Percentiles rank a stretch among this genome's conserved stretches.
These are phyloP conservation scores for Durusdinium trenchii DNA, from an alignment of 73 alveolate genomes.

Conservation along the genomic window DNA sequence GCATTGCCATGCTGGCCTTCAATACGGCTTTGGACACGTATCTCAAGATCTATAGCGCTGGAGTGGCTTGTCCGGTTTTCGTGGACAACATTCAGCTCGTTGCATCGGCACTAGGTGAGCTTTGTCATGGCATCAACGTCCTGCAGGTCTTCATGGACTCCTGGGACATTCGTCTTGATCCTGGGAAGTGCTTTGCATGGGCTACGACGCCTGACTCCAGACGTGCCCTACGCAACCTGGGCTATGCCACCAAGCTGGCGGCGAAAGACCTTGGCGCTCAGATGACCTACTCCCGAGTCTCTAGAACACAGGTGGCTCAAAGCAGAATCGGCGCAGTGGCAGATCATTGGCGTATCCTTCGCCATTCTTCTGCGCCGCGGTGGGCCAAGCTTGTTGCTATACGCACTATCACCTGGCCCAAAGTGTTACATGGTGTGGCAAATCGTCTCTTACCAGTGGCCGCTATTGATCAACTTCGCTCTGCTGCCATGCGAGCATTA, in stretches of 20 bases:
- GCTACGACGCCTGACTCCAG: not conserved
- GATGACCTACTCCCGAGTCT: not conserved
- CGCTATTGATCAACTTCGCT: not conserved
- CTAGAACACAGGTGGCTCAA: not conserved
- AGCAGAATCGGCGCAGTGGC: not conserved
- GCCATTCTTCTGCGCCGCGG: not conserved
- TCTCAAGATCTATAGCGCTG: not conserved
- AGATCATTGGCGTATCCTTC: not conserved
- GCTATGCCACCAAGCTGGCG: not conserved
- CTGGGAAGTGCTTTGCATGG: not conserved
- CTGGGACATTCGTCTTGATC: not conserved
- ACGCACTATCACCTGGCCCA: not conserved
- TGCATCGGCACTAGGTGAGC: not conserved
- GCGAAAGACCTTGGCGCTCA: constrained; percentile 2
- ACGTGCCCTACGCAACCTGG: not conserved
- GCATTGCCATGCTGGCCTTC: not conserved
- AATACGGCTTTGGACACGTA: not conserved
- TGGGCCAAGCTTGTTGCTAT: not conserved
- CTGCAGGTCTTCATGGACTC: not conserved
- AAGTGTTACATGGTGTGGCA: not conserved
- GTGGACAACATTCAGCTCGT: not conserved
- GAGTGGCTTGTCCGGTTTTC: not conserved
- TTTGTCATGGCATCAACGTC: not conserved
- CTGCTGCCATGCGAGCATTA: not conserved
- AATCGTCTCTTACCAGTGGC: not conserved